Percentiles rank a stretch among this genome's conserved stretches.
Evolutionary conservation across 2,329 filamentous ascomycete species (phyloP).

Genomic region (Aspergillus sclerotialis): DNA sequence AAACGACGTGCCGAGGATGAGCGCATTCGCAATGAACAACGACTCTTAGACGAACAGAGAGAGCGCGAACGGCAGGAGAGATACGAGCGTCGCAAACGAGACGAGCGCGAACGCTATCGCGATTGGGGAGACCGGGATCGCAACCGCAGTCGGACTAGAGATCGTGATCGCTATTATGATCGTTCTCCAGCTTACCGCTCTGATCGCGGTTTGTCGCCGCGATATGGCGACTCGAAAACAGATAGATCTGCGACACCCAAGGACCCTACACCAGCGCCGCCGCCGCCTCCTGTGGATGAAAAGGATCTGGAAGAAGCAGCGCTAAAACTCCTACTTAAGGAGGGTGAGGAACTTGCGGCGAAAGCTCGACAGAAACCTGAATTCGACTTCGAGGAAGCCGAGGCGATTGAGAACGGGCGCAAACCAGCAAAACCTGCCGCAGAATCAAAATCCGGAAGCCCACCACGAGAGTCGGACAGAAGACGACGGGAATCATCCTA

Average conservation of each 20-base stretch:
- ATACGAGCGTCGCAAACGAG: constrained; percentile 35
- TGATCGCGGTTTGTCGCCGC: constrained; percentile 23
- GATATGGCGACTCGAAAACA: constrained; percentile 22
- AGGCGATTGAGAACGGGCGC: constrained; percentile 33
- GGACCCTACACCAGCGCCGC: constrained; percentile 23
- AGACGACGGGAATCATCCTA: constrained; percentile 20
- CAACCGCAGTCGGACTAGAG: constrained; percentile 5
- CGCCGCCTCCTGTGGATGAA: constrained; percentile 36
- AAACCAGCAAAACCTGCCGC: constrained; percentile 17
- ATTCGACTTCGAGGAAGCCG: constrained; percentile 44
- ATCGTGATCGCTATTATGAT: constrained; percentile 23
- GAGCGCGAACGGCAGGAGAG: constrained; percentile 45
- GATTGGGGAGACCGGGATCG: constrained; percentile 20
- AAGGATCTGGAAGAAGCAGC: constrained; percentile 51
- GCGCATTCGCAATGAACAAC: constrained; percentile 46
- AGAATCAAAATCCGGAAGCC: constrained; percentile 13
- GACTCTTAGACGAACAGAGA: constrained; percentile 46
- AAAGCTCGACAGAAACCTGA: constrained; percentile 45
- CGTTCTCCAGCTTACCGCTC: constrained; percentile 26
- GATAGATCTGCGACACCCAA: constrained; percentile 27
- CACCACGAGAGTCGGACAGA: constrained; percentile 19
- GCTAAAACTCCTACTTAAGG: constrained; percentile 46
- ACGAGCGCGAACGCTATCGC: constrained; percentile 36
- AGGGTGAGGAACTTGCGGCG: constrained; percentile 49
- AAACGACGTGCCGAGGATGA: constrained; percentile 43